Conservation (phyloP, 768 basidiomycete genomes). For the Suillus subalutaceus region DNA sequence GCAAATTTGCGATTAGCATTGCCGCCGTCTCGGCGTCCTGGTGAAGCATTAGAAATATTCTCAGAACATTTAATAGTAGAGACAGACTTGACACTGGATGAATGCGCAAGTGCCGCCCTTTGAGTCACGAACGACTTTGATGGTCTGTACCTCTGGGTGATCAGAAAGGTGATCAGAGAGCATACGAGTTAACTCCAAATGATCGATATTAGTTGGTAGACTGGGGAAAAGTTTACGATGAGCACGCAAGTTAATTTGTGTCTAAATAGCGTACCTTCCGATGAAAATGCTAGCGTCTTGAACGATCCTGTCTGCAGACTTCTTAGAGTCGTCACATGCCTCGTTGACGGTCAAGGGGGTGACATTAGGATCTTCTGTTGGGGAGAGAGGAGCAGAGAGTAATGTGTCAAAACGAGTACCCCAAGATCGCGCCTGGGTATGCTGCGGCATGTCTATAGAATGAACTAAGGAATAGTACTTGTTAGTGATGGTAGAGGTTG, state of each 20-base stretch:
- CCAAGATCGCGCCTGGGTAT: conserved; percentile 56
- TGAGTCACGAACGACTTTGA: conserved; percentile 73
- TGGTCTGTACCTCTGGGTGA: conserved; percentile 63
- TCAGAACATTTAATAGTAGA: not conserved
- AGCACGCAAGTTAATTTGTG: conserved; percentile 9
- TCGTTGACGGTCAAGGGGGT: conserved; percentile 14
- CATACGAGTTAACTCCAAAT: conserved; percentile 58
- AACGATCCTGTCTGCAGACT: conserved; percentile 49
- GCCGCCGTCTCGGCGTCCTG: conserved; percentile 64
- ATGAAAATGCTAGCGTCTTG: conserved; percentile 86
- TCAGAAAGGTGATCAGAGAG: conserved; percentile 69
- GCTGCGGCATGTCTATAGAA: conserved; percentile 45
- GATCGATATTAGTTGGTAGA: conserved; percentile 70
- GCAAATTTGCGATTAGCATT: conserved; percentile 61
- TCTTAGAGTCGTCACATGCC: conserved; percentile 29
- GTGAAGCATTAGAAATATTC: conserved; percentile 7
- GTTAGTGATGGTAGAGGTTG: conserved; percentile 9
- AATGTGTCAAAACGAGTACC: conserved; percentile 75
- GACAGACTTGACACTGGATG: conserved; percentile 77
- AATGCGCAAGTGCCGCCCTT: conserved; percentile 84
- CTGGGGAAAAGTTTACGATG: conserved; percentile 38
- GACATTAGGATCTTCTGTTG: conserved; percentile 31
- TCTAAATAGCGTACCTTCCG: conserved; percentile 60
- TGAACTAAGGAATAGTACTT: conserved; percentile 23
- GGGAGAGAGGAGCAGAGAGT: conserved; percentile 49